These are phyloP conservation scores for Golubevia pallescens DNA, from an alignment of 1,284 basidiomycete species.

Conservation along the genomic window DNA sequence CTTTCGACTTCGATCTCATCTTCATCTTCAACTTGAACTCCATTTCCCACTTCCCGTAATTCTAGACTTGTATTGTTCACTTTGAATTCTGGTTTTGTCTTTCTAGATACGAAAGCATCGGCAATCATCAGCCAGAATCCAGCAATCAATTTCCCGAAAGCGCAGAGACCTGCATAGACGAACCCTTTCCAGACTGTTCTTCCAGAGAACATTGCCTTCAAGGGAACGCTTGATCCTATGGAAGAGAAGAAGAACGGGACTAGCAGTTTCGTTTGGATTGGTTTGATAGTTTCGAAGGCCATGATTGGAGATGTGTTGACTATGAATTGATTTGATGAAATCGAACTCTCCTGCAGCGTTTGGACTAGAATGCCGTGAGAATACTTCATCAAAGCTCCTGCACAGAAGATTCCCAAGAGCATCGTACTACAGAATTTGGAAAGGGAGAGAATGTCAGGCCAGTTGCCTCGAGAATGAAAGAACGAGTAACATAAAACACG, in stretches of 20 bases:
- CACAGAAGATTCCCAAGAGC: conserved; percentile 25
- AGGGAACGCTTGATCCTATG: conserved; percentile 33
- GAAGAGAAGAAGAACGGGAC: conserved; percentile 42
- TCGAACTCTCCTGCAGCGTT: too few species aligned
- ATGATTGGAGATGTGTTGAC: not conserved
- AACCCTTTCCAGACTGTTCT: conserved; percentile 31
- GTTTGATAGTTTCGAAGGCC: not conserved
- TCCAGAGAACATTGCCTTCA: conserved; percentile 25
- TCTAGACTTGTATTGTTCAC: too few species aligned
- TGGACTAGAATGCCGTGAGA: not conserved
- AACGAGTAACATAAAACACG: too few species aligned
- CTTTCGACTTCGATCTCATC: not conserved
- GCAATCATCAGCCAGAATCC: conserved; percentile 20
- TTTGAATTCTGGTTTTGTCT: not conserved
- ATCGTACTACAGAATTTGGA: too few species aligned
- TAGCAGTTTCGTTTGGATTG: conserved; percentile 12
- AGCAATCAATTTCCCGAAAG: conserved; percentile 27
- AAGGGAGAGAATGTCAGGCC: too few species aligned
- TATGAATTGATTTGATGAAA: too few species aligned
- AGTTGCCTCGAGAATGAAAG: too few species aligned
- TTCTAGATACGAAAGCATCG: conserved; percentile 8
- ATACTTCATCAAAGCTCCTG: conserved; percentile 22
- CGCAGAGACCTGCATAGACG: conserved; percentile 38
- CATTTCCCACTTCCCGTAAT: too few species aligned
- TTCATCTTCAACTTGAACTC: not conserved